A percentile compares a stretch with the other conserved stretches of the same genome.
Conservation (phyloP, 2,329 filamentous ascomycete species). For the Volutella citrinella region DNA sequence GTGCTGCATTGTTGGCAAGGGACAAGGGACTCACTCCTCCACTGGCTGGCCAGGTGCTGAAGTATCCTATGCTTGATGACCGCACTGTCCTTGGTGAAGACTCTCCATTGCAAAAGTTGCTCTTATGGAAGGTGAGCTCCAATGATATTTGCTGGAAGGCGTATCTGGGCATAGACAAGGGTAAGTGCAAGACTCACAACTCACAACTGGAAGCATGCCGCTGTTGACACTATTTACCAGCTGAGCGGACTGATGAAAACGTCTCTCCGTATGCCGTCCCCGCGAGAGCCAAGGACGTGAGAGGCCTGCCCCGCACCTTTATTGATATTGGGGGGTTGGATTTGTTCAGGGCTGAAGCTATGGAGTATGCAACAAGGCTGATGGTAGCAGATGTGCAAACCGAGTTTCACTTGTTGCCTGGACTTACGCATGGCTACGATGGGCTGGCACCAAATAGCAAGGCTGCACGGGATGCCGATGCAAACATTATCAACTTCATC, state of each 20-base stretch:
- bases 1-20: constrained; percentile 12
- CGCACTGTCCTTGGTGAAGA: constrained; percentile 3
- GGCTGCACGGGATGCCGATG: too few species aligned
- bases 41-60: constrained; percentile 14
- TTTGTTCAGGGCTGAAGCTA: constrained; percentile 15
- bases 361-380: constrained; percentile 17
- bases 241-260: constrained; percentile 7
- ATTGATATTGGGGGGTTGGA: constrained; percentile 19
- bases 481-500: too few species aligned
- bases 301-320: constrained; percentile 13
- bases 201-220: too few species aligned
- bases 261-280: constrained; percentile 18
- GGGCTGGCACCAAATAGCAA: too few species aligned
- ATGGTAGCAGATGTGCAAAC: constrained; percentile 18
- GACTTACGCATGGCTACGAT: constrained; percentile 21
- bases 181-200: too few species aligned
- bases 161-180: constrained; percentile 19
- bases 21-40: constrained; percentile 14
- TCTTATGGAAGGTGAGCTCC: constrained; percentile 7
- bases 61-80: constrained; percentile 20
- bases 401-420: constrained; percentile 21
- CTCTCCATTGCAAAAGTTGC: constrained; percentile 9
- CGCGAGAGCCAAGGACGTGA: constrained; percentile 11
- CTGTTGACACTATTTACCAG: too few species aligned
- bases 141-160: constrained; percentile 14